Conservation (phyloP, 2,329 filamentous ascomycete genomes). For the Diplodia sapinea region DNA sequence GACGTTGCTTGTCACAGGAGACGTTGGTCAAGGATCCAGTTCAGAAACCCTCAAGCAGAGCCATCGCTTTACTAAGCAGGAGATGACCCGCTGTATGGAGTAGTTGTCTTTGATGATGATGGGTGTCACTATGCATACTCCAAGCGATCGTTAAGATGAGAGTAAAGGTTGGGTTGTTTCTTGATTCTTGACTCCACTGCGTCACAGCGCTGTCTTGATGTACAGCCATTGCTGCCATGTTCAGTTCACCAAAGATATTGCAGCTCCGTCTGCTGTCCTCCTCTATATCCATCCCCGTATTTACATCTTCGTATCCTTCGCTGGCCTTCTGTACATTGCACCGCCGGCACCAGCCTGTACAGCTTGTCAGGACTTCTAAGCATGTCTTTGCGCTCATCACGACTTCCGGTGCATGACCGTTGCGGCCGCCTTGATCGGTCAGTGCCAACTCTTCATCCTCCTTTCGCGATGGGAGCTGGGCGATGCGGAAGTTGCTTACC, state of each 20-base stretch:
- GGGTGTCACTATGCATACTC: no score
- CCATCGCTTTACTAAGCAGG: no score
- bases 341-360: constrained; percentile 41
- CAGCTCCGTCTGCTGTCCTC: not conserved
- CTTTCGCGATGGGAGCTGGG: constrained; percentile 23
- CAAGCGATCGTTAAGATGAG: not conserved
- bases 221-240: not conserved
- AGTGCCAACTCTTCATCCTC: constrained; percentile 5
- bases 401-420: constrained; percentile 55
- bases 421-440: constrained; percentile 47
- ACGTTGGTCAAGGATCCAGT: no score
- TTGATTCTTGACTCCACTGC: not conserved
- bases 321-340: constrained; percentile 39
- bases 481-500: constrained; percentile 57
- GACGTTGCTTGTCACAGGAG: no score
- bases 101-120: no score
- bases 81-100: no score
- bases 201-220: not conserved
- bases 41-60: no score
- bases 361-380: constrained; percentile 12
- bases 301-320: constrained; percentile 25
- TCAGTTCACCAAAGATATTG: not conserved
- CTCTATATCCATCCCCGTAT: not conserved
- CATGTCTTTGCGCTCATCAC: constrained; percentile 3
- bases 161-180: not conserved